Percentiles rank a stretch among this genome's conserved stretches.
phyloP scores from a whole-genome alignment of 2,329 filamentous ascomycete species.

The Dactylellina leptospora region DNA sequence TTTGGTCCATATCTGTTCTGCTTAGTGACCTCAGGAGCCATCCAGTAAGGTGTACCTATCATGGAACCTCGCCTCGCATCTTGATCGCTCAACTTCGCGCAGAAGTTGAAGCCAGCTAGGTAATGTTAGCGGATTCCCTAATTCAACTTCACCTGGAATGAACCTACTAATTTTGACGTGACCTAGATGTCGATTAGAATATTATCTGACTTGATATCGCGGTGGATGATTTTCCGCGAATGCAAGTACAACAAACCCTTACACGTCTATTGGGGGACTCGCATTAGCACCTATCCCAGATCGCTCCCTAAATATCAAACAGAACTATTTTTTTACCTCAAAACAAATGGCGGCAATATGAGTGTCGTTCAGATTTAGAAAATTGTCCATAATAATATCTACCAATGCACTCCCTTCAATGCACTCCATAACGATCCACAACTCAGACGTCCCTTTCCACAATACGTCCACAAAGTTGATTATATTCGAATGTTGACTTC shows the following conservation, averaged over 20 bases:
- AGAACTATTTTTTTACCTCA: constrained; percentile 79
- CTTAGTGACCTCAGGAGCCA: constrained; percentile 99
- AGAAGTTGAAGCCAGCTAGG: constrained; percentile 96
- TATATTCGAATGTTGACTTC: constrained; percentile 96
- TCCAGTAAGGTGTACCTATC: constrained; percentile 99
- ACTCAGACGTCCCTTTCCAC: constrained; percentile 91
- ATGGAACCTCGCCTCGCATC: constrained; percentile 98
- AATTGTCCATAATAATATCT: constrained; percentile 99
- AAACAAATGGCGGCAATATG: constrained; percentile 97
- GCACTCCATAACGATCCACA: constrained; percentile 99
- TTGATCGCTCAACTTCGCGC: constrained; percentile 94
- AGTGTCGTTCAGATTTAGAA: constrained; percentile 85
- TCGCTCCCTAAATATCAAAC: constrained; percentile 56
- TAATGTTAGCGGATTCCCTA: too few species aligned
- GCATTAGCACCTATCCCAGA: background rate
- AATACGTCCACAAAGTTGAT: constrained; percentile 99
- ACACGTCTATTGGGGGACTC: constrained; percentile 75
- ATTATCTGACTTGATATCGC: too few species aligned
- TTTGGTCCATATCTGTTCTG: constrained; percentile 99
- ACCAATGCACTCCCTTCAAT: constrained; percentile 99
- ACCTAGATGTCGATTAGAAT: constrained; percentile 88
- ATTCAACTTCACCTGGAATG: too few species aligned
- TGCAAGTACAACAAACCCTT: constrained; percentile 93
- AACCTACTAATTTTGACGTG: constrained; percentile 95
- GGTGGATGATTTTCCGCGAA: constrained; percentile 94